Base-by-base conservation (phyloP, 2,329 filamentous ascomycete genomes). In the Davidsoniella eucalypti region DNA sequence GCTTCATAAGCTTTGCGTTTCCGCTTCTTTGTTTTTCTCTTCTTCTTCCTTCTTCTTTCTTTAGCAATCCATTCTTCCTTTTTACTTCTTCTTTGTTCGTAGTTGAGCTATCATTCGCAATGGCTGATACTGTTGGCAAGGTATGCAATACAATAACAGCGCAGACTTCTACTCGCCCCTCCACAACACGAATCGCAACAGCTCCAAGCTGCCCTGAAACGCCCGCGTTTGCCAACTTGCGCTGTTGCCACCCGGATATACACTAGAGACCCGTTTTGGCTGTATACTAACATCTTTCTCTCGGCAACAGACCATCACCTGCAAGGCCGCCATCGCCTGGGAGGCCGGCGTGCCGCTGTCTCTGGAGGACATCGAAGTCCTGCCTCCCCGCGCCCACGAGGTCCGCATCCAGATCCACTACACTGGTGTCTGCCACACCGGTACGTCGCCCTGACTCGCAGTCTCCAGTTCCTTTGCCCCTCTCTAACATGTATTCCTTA, bases 391-490 rank as follows among this genome's bases (percentile, higher is more conserved):
- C 68, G 88, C 90, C 55, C 78, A 94, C 69, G 92, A 98, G 71
- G 92, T 98, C 63, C 86, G 92, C 61, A 94, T 98, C 63, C 72
- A 96, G 73, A 86, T 96, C 65, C 82, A 90, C 74, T 93, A 95
- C 73, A 98, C 92, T 49, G 92, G 92, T 68, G 92, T 98, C 64
- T 98, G 92, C 74, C 92, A 98, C 72, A 98, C 90, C 64, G 86
- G 86, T 92, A 69, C 18, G 54, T 52, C 37, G 26, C 10, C 26
- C 17, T 16, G 29, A 44, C 26, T 5, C 29, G 12, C n/a, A 33
- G 26, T 17, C 8, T 16, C 21, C 18, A 16, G 16, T 10, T 9
- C 39, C 23, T 16, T 7, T 25, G 3, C 39, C 16, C 12, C 7
- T 21, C 16, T 18, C 39, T 9, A 12, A 43, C 3, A 47, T 8